A percentile compares a stretch with the other conserved stretches of the same genome.
These are phyloP conservation scores for Chlorella sorokiniana DNA, from an alignment of 139 green algal genomes.

Conservation along the genomic window DNA sequence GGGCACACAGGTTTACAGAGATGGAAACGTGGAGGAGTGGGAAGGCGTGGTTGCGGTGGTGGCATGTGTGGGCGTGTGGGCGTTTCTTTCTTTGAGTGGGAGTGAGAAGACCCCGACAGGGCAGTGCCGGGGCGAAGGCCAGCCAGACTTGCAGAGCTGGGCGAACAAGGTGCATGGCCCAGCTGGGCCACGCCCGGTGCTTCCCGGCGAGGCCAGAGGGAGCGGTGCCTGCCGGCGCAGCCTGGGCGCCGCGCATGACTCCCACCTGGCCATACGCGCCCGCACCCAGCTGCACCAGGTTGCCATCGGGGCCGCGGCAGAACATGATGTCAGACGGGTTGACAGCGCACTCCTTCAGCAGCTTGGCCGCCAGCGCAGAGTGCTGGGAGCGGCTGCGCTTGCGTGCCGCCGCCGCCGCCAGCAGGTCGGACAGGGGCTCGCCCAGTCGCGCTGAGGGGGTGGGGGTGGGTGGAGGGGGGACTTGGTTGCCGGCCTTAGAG, in stretches of 20 bases:
- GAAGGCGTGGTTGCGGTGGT: no score
- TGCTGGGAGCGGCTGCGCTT: neutral
- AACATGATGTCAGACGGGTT: slow-evolving; percentile 25
- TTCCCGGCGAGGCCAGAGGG: no score
- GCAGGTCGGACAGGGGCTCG: slow-evolving; percentile 2
- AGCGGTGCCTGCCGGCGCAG: neutral
- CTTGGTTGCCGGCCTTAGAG: neutral
- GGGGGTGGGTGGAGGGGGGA: neutral
- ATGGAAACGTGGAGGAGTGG: neutral
- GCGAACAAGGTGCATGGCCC: no score
- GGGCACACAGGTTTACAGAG: neutral
- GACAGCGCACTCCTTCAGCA: slow-evolving; percentile 21
- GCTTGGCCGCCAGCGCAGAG: slow-evolving; percentile 2
- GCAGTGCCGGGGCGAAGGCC: no score
- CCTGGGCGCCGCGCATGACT: neutral
- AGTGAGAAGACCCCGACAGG: no score
- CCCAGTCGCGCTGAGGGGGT: neutral
- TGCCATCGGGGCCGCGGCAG: slow-evolving; percentile 18
- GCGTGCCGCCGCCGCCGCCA: slow-evolving; percentile 6
- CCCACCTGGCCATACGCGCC: slow-evolving; percentile 23
- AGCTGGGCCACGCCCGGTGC: no score
- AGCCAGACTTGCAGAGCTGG: no score
- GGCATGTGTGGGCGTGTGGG: no score
- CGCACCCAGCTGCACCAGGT: slow-evolving; percentile 23
- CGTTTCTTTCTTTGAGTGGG: no score